Conservation (phyloP, 352 stramenopile species). For the Phytophthora lateralis region DNA sequence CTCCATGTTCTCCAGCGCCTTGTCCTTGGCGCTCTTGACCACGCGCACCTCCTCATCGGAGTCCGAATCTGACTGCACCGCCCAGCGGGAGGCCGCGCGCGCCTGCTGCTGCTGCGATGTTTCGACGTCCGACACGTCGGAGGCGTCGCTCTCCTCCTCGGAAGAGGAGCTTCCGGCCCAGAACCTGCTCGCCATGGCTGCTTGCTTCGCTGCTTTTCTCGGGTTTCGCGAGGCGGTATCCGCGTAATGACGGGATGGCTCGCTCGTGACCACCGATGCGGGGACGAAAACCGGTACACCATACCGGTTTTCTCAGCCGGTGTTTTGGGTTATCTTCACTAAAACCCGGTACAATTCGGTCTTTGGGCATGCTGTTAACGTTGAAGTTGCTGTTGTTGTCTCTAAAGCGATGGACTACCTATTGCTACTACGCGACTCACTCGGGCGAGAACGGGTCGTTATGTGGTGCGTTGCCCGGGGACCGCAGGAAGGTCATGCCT, state of each 20-base stretch:
- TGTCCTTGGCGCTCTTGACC: slow-evolving; percentile 95
- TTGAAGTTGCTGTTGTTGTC: too few relatives aligned
- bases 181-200: slow-evolving; percentile 81
- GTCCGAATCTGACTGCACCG: slow-evolving; percentile 84
- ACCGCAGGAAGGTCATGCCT: slow-evolving; percentile 63
- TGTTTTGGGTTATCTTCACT: too few relatives aligned
- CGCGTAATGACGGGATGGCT: slow-evolving; percentile 28
- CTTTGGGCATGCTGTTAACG: too few relatives aligned
- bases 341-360: too few relatives aligned
- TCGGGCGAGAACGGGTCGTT: slow-evolving; percentile 36
- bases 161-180: slow-evolving; percentile 83
- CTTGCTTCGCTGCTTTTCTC: slow-evolving; percentile 20
- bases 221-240: slow-evolving; percentile 20
- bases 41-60: slow-evolving; percentile 92
- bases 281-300: slow-evolving; percentile 8
- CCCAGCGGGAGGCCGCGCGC: slow-evolving; percentile 77
- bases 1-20: slow-evolving; percentile 80
- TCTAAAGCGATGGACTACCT: too few relatives aligned
- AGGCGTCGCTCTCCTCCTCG: slow-evolving; percentile 79
- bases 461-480: slow-evolving; percentile 39
- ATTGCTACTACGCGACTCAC: slow-evolving; percentile 7
- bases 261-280: slow-evolving; percentile 12
- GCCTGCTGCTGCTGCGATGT: slow-evolving; percentile 75
- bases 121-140: slow-evolving; percentile 77
- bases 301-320: too few relatives aligned